Evolutionary conservation across 2,329 filamentous ascomycete species (phyloP).

Genomic region (Colletotrichum orbiculare): DNA sequence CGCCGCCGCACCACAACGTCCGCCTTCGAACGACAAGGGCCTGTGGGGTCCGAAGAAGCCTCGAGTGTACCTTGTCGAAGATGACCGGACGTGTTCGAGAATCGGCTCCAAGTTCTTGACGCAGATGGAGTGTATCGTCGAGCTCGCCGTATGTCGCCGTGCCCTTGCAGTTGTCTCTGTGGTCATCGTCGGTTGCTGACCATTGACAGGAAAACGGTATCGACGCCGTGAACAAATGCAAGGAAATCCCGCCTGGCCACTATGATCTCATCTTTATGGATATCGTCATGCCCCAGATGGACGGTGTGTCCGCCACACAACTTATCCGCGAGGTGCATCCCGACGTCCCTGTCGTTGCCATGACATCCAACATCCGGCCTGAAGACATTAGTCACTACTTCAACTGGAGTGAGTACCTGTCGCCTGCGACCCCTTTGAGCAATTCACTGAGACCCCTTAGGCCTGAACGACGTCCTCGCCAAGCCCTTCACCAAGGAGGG

Average conservation of each 20-base stretch:
- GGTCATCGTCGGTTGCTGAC: not conserved
- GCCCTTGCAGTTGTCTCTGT: not conserved
- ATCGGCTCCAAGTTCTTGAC: constrained; percentile 76
- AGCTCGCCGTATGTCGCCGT: constrained; percentile 68
- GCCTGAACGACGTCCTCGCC: constrained; percentile 96
- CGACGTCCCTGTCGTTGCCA: constrained; percentile 90
- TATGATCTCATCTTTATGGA: constrained; percentile 86
- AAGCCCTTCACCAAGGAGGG: constrained; percentile 96
- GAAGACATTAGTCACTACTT: constrained; percentile 99
- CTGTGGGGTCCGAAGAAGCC: constrained; percentile 74
- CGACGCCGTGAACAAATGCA: constrained; percentile 90
- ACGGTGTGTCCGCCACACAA: constrained; percentile 93
- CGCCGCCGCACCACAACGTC: constrained; percentile 42
- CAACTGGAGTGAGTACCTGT: constrained; percentile 52
- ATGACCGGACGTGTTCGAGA: constrained; percentile 74
- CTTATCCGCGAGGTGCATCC: constrained; percentile 89
- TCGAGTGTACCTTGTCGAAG: constrained; percentile 90
- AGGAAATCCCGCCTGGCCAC: constrained; percentile 55
- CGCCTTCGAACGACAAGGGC: constrained; percentile 51
- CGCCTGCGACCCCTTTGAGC: not conserved
- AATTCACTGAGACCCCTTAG: constrained; percentile 56
- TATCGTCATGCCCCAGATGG: constrained; percentile 96
- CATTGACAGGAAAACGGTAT: constrained; percentile 73
- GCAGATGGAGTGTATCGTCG: constrained; percentile 74
- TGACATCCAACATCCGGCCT: constrained; percentile 98